phyloP scores from a whole-genome alignment of 768 basidiomycete species.

The Phaeotremella skinneri region DNA sequence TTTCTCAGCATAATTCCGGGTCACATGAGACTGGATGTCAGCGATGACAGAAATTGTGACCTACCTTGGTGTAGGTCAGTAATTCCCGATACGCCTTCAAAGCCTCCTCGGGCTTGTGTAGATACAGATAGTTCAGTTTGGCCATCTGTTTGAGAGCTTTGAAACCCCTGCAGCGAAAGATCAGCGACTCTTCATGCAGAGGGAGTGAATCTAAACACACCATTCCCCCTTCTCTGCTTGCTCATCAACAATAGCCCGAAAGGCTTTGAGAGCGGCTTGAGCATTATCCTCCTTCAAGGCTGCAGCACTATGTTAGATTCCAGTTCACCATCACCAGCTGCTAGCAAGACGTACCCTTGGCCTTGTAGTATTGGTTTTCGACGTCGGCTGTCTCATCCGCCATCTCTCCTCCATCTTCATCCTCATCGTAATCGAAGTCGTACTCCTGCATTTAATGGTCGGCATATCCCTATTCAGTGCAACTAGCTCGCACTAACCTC shows the following conservation, averaged over 20 bases:
- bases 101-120: slow-evolving; percentile 78
- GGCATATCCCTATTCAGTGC: neutral
- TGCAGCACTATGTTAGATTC: too few relatives aligned
- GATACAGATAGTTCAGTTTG: slow-evolving; percentile 79
- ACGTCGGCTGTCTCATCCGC: slow-evolving; percentile 78
- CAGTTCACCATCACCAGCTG: too few relatives aligned
- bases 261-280: slow-evolving; percentile 85
- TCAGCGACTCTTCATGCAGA: slow-evolving; percentile 1
- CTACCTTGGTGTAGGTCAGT: slow-evolving; percentile 79
- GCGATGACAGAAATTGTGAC: slow-evolving; percentile 2
- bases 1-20: slow-evolving; percentile 75
- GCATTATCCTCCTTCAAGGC: slow-evolving; percentile 93
- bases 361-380: slow-evolving; percentile 97
- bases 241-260: slow-evolving; percentile 83
- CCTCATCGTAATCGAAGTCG: slow-evolving; percentile 87
- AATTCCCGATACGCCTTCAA: slow-evolving; percentile 79
- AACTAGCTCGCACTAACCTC: slow-evolving; percentile 41
- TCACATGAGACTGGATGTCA: slow-evolving; percentile 27
- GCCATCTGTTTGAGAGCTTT: slow-evolving; percentile 97
- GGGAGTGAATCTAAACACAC: slow-evolving; percentile 55
- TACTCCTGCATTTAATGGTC: slow-evolving; percentile 66
- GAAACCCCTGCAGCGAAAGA: slow-evolving; percentile 80
- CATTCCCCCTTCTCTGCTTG: slow-evolving; percentile 87
- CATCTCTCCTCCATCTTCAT: slow-evolving; percentile 60
- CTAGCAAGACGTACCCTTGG: slow-evolving; percentile 68